Conservation (phyloP, 1,284 basidiomycete genomes). For the Caloboletus firmus region DNA sequence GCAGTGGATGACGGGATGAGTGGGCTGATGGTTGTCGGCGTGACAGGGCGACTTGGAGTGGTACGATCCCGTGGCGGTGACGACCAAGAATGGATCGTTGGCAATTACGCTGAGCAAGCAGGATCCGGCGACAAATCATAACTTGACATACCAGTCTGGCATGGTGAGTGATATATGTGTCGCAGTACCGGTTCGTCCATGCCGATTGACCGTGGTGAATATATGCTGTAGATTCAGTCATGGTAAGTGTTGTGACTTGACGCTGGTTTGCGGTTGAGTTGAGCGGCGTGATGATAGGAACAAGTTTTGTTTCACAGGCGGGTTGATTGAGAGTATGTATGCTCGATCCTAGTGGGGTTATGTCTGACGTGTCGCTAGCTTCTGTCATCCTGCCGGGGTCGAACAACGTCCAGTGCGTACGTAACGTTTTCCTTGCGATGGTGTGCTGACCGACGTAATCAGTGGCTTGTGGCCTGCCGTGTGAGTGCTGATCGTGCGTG, state of each 20-base stretch:
- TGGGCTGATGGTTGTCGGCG: conserved; percentile 8
- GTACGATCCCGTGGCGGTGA: conserved; percentile 67
- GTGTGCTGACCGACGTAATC: conserved; percentile 10
- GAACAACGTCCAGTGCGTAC: conserved; percentile 46
- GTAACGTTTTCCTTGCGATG: neutral
- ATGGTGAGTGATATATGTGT: conserved; percentile 20
- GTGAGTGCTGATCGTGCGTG: conserved; percentile 31
- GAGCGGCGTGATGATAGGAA: conserved; percentile 44
- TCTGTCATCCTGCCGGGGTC: conserved; percentile 59
- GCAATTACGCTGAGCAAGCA: conserved; percentile 52
- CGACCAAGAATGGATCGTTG: conserved; percentile 62
- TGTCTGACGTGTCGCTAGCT: conserved; percentile 38
- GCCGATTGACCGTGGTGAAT: neutral
- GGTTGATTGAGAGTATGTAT: conserved; percentile 59
- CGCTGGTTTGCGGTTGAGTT: conserved; percentile 33
- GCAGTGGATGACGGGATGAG: neutral
- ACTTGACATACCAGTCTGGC: conserved; percentile 55
- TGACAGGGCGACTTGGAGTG: conserved; percentile 46
- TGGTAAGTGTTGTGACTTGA: conserved; percentile 45
- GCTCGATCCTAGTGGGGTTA: conserved; percentile 30
- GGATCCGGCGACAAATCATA: conserved; percentile 44
- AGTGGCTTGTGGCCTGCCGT: conserved; percentile 76
- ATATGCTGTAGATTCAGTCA: conserved; percentile 27
- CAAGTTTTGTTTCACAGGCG: conserved; percentile 85
- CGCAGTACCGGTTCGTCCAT: neutral